phyloP scores from a whole-genome alignment of 805 yeast species.

The Candida fluviatilis region DNA sequence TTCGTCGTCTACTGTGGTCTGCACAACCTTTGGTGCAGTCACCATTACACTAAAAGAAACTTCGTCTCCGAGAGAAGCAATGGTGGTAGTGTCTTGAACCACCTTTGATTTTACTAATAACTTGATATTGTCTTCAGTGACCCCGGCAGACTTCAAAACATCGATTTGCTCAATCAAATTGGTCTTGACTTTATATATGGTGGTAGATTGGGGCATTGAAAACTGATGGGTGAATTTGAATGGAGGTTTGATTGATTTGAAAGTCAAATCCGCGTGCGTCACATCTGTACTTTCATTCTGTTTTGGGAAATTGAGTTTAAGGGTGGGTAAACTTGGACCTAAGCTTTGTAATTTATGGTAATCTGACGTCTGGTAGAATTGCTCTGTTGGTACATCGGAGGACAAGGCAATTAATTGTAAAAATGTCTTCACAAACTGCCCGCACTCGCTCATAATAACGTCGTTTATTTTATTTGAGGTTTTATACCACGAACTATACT shows the following conservation, averaged over 20 bases:
- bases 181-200: slow-evolving; percentile 37
- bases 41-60: slow-evolving; percentile 45
- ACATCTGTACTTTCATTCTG: slow-evolving; percentile 4
- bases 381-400: slow-evolving; percentile 28
- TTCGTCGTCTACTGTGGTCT: slow-evolving; percentile 4
- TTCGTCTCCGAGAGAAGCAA: slow-evolving; percentile 23
- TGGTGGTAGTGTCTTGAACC: slow-evolving; percentile 44
- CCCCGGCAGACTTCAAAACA: slow-evolving; percentile 22
- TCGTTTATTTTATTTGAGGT: too few relatives aligned
- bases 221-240: slow-evolving; percentile 45
- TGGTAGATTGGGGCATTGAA: slow-evolving; percentile 18
- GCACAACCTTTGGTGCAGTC: slow-evolving; percentile 14
- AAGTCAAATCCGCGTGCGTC: slow-evolving; percentile 21
- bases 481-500: too few relatives aligned
- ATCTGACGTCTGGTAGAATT: slow-evolving; percentile 30
- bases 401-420: slow-evolving; percentile 45
- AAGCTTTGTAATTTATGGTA: slow-evolving; percentile 24
- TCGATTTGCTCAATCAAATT: slow-evolving; percentile 27
- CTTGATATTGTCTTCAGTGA: slow-evolving; percentile 40
- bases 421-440: slow-evolving; percentile 47
- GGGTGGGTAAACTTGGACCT: slow-evolving; percentile 48
- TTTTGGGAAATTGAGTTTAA: slow-evolving; percentile 32
- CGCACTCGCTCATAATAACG: too few relatives aligned
- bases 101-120: slow-evolving; percentile 61
- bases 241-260: slow-evolving; percentile 73